These are phyloP conservation scores for Talaromyces adpressus DNA, from an alignment of 495 filamentous ascomycete genomes.

Conservation along the genomic window DNA sequence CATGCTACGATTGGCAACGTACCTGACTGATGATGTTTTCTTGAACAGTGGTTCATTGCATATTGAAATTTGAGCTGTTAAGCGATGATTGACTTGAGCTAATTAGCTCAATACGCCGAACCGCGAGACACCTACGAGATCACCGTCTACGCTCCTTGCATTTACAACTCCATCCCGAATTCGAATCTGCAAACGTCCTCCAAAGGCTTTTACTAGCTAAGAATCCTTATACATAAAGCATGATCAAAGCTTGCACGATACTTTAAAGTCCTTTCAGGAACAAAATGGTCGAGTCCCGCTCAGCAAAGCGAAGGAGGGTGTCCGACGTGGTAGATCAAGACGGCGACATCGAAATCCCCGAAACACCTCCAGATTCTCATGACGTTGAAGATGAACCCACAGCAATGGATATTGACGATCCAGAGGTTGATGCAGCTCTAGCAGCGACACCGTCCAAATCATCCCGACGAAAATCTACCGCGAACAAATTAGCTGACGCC, in stretches of 20 bases:
- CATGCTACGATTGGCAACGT: neutral
- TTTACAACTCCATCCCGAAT: neutral
- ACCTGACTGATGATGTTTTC: neutral
- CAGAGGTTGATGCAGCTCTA: conserved; percentile 2
- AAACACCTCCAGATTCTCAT: conserved; percentile 13
- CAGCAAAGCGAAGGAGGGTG: conserved; percentile 29
- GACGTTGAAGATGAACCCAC: conserved; percentile 7
- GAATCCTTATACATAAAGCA: neutral
- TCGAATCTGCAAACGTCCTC: neutral
- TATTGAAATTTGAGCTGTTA: neutral
- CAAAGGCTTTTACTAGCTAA: neutral
- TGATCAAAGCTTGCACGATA: neutral
- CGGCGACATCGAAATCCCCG: conserved; percentile 1
- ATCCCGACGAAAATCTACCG: conserved; percentile 23
- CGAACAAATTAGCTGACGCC: conserved; percentile 6
- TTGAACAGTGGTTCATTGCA: neutral
- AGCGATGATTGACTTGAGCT: neutral
- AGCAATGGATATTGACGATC: conserved; percentile 5
- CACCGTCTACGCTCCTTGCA: neutral
- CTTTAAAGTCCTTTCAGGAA: neutral
- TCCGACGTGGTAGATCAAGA: neutral
- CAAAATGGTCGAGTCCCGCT: conserved; percentile 33
- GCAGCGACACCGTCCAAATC: conserved; percentile 8
- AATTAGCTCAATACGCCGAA: neutral
- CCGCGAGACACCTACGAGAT: neutral